Conservation (phyloP, 305 asterid species). For the Plantago coronopus region DNA sequence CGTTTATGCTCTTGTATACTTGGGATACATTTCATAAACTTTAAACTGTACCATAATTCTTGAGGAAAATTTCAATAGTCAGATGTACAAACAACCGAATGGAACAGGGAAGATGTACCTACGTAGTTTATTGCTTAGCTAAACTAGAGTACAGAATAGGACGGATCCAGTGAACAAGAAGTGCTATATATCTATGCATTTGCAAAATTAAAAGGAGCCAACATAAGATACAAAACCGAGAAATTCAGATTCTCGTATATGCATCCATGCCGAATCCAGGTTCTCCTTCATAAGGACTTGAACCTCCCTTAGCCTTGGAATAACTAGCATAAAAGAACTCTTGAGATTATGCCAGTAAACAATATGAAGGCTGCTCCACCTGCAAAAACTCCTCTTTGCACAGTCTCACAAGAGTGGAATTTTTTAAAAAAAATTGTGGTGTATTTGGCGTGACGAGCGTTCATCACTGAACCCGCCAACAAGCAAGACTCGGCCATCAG, state of each 20-base stretch:
- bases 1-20: too few species aligned
- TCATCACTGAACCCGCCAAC: slow-evolving; percentile 87
- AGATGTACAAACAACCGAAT: slow-evolving; percentile 12
- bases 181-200: slow-evolving; percentile 18
- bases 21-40: background rate
- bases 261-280: slow-evolving; percentile 68
- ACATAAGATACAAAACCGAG: background rate
- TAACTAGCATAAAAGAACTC: slow-evolving; percentile 61
- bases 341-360: slow-evolving; percentile 65
- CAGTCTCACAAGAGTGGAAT: slow-evolving; percentile 75
- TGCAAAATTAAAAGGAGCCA: slow-evolving; percentile 3
- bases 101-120: background rate
- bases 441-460: slow-evolving; percentile 87
- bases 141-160: slow-evolving; percentile 26
- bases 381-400: slow-evolving; percentile 87
- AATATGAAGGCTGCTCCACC: slow-evolving; percentile 86
- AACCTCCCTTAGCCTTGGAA: slow-evolving; percentile 50
- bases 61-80: slow-evolving; percentile 15
- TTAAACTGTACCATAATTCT: slow-evolving; percentile 16
- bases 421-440: slow-evolving; percentile 32
- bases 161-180: slow-evolving; percentile 9
- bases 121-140: background rate
- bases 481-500: slow-evolving; percentile 79
- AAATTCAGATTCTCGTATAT: slow-evolving; percentile 40
- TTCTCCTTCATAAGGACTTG: slow-evolving; percentile 47